Evolutionary conservation across 2,329 filamentous ascomycete species (phyloP).

Genomic region (Fusarium citri): DNA sequence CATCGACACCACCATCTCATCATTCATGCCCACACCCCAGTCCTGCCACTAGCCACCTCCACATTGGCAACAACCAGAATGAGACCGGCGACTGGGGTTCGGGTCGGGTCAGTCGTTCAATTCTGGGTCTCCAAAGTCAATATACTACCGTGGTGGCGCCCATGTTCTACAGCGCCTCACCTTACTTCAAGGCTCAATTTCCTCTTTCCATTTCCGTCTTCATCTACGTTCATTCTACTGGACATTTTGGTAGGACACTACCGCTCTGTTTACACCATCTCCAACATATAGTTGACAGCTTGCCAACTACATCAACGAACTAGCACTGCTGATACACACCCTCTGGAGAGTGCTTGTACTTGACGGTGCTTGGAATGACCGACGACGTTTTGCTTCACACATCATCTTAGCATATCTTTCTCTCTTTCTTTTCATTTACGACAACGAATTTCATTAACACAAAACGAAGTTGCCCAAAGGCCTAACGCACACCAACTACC

Average conservation of each 20-base stretch:
- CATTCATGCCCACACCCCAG: constrained; percentile 46
- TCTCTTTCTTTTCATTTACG: constrained; percentile 1
- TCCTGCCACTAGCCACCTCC: constrained; percentile 50
- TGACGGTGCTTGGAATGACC: constrained; percentile 18
- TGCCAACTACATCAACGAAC: constrained; percentile 9
- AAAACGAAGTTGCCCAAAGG: background rate
- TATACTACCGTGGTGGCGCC: constrained; percentile 39
- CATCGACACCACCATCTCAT: constrained; percentile 48
- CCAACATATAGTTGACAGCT: constrained; percentile 22
- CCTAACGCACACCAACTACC: background rate
- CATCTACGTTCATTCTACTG: constrained; percentile 32
- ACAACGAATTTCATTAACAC: background rate
- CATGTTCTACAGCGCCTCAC: constrained; percentile 40
- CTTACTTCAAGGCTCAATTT: constrained; percentile 45
- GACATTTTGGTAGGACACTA: constrained; percentile 30
- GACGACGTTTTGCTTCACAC: constrained; percentile 6
- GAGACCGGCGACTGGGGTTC: constrained; percentile 46
- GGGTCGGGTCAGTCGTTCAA: constrained; percentile 48
- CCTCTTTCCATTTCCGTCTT: constrained; percentile 40
- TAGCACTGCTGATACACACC: constrained; percentile 18
- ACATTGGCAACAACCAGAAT: constrained; percentile 48
- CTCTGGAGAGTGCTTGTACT: constrained; percentile 23
- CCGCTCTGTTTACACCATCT: constrained; percentile 16
- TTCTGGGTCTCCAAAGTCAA: constrained; percentile 42
- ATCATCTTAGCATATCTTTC: constrained; percentile 6